Conservation (phyloP, 192 early-diverging fungal genomes). For the Coemansia erecta region DNA sequence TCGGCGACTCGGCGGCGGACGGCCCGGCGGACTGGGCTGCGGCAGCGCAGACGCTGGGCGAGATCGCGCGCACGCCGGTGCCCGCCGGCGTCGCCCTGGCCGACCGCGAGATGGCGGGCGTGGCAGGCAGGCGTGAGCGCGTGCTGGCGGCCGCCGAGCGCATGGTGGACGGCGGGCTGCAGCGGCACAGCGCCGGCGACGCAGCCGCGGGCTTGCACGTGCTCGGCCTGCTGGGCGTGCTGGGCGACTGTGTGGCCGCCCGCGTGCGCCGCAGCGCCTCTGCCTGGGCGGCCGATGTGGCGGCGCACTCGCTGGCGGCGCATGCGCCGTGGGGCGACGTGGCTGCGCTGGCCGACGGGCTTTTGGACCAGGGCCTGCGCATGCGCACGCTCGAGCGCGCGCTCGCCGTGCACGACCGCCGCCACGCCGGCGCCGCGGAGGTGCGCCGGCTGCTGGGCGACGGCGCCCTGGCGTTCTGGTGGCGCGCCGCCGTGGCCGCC, state of each 20-base stretch:
- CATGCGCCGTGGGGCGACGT: slow-evolving; percentile 18
- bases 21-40: slow-evolving; percentile 21
- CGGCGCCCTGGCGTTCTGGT: slow-evolving; percentile 34
- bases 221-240: slow-evolving; percentile 25
- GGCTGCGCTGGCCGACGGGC: slow-evolving; percentile 15
- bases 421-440: too few relatives aligned
- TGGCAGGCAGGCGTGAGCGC: slow-evolving; percentile 6
- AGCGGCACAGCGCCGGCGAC: slow-evolving; percentile 23
- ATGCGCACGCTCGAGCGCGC: slow-evolving; percentile 40
- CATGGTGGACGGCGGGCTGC: slow-evolving; percentile 29
- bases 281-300: slow-evolving; percentile 6
- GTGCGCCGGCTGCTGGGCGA: slow-evolving; percentile 13
- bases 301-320: slow-evolving; percentile 9
- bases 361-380: slow-evolving; percentile 21
- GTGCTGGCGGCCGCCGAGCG: slow-evolving; percentile 13
- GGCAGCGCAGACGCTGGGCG: slow-evolving; percentile 36
- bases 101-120: slow-evolving; percentile 17
- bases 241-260: slow-evolving; percentile 6
- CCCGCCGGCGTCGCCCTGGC: slow-evolving; percentile 24
- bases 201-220: slow-evolving; percentile 32
- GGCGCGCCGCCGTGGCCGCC: slow-evolving; percentile 27
- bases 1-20: slow-evolving; percentile 2
- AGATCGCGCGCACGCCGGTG: slow-evolving; percentile 23
- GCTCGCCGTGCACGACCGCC: slow-evolving; percentile 19
- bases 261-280: slow-evolving; percentile 11